Base-by-base conservation (phyloP, 1,284 basidiomycete species). In the Bjerkandera adusta region DNA sequence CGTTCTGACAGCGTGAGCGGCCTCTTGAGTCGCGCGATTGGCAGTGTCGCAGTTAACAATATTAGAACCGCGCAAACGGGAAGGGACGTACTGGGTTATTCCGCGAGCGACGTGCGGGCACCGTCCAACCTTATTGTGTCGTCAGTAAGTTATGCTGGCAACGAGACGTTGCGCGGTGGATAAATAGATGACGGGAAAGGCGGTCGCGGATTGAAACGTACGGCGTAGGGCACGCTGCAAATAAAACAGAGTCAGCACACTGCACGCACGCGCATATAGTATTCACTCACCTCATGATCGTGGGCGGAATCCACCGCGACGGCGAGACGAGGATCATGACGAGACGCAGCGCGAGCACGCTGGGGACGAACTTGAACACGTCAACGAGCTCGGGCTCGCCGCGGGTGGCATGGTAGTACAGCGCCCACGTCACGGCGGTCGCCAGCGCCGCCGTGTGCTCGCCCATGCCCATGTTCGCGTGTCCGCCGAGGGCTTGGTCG, bases 181-280 rank as follows among this genome's bases (percentile, higher is more conserved):
- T 26, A 97, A 75, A 61, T 89, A 89, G 54, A 99, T 97, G 45
- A 98, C 93, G n/a, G 96, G 96, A 64, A 99, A 96, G 0, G 96
- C 89, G 6, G 92, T 89, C 1, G 92, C 92, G 64, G 99, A 99
- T 75, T 99, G 50, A 99, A 80, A 4, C 96, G 92, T 45, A 97
- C 75, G 36, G 89, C 64, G 65, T 97, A 99, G 0, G 96, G 96
- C 16, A 97, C 66, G 57, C 93, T 96, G n/a, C n/a, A n/a, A n/a
- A n/a, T n/a, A n/a, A n/a, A n/a, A n/a, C n/a, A n/a, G n/a, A n/a
- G n/a, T n/a, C n/a, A n/a, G n/a, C n/a, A n/a, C n/a, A n/a, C n/a
- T n/a, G n/a, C n/a, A n/a, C n/a, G n/a, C n/a, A n/a, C n/a, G n/a
- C n/a, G n/a, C n/a, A n/a, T n/a, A n/a, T n/a, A n/a, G n/a, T n/a